Evolutionary conservation across 441 rosid species (phyloP).

Genomic region (Syzygium syzygioides): DNA sequence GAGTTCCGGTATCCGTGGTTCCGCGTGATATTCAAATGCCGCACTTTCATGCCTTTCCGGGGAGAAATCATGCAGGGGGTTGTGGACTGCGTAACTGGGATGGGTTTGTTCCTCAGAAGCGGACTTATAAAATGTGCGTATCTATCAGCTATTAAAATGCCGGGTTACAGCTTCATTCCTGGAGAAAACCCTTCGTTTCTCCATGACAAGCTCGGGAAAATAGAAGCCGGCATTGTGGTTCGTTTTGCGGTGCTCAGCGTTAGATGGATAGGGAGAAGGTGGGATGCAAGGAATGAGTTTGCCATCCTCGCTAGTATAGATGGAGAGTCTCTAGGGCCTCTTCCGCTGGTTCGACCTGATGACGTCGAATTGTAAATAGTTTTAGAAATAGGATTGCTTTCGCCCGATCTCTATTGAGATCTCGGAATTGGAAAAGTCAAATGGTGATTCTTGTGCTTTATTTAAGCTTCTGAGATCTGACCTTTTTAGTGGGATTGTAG

Average conservation of each 20-base stretch:
- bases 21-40: slow-evolving; percentile 18
- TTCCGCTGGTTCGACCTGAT: slow-evolving; percentile 15
- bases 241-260: slow-evolving; percentile 23
- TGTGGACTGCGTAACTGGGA: slow-evolving; percentile 1
- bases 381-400: neutral
- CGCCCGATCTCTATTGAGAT: neutral
- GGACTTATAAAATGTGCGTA: slow-evolving; percentile 20
- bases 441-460: neutral
- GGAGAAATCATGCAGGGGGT: slow-evolving; percentile 29
- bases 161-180: slow-evolving; percentile 12
- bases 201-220: slow-evolving; percentile 12
- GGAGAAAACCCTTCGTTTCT: slow-evolving; percentile 15
- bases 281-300: slow-evolving; percentile 8
- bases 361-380: slow-evolving; percentile 13
- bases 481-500: neutral
- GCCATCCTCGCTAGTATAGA: slow-evolving; percentile 22
- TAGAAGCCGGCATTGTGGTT: slow-evolving; percentile 18
- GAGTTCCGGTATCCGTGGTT: slow-evolving; percentile 1
- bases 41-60: slow-evolving; percentile 18
- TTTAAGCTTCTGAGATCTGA: neutral
- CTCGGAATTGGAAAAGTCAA: neutral
- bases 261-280: slow-evolving; percentile 14
- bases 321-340: slow-evolving; percentile 23
- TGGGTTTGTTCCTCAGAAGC: slow-evolving; percentile 17
- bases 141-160: slow-evolving; percentile 22